Evolutionary conservation across 2,329 filamentous ascomycete species (phyloP), one percentile per base, ranked within the genome.

Genomic region (Ascochyta koolunga): DNA sequence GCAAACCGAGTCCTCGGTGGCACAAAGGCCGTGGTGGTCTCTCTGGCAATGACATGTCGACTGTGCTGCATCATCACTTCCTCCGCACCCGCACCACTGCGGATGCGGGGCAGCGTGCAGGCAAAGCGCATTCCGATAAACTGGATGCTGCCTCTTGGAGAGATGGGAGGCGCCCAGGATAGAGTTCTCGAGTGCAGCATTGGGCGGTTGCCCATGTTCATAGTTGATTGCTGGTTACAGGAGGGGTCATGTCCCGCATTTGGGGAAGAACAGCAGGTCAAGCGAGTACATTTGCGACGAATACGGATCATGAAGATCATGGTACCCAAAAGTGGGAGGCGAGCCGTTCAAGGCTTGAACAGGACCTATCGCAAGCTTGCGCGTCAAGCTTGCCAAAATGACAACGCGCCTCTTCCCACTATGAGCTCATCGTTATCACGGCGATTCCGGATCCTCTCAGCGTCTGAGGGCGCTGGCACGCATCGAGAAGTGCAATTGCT

Each of bases 1-100:
- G 51, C 57, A 58, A 36, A 41, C 56, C 54, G 61, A 46, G 27
- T 48, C 59, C 36, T 52, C 55, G 59, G 64, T 64, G 36, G 44
- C 60, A 62, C 65, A 67, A 49, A 70, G 65, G 47, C 43, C 70
- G 52, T 72, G 67, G 69, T 74, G 71, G 71, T 64, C 56, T 52
- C 40, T 73, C 24, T 73, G 70, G 72, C 59, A 66, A 52, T 75
- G 65, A 72, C 58, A 47, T 44, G 42, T 56, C 42, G 18, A 31
- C 39, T 21, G 29, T 52, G 50, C 38, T 47, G 55, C 58, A 32
- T 51, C 58, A 32, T 51, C 49, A 54, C 54, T 37, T 50, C 44
- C 21, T 52, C 56, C 54, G 48, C 57, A 50, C 27, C 56, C 53
- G 47, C 44, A 42, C 32, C 39, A 47, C 47, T 33, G 52, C 37